Evolutionary conservation across 306 rosid genomes (phyloP).

Genomic region (Vigna trinervia): DNA sequence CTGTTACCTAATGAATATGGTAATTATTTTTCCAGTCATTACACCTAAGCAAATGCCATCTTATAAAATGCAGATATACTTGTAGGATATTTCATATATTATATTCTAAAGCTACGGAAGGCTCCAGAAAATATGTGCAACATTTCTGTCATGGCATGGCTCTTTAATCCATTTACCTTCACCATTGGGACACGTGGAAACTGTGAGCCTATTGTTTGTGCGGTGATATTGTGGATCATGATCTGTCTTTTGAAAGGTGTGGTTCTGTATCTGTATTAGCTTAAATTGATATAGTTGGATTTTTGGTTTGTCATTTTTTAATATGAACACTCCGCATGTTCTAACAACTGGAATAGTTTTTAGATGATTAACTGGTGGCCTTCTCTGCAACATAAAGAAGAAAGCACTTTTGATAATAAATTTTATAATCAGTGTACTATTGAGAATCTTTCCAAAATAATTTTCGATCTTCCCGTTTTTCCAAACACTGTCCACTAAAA

Average conservation of each 20-base stretch:
- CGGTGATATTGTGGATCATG: constrained; percentile 78
- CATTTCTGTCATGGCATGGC: constrained; percentile 75
- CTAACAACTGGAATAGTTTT: not conserved
- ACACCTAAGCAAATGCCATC: constrained; percentile 27
- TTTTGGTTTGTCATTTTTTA: constrained; percentile 15
- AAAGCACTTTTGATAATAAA: not conserved
- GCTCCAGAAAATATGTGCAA: constrained; percentile 73
- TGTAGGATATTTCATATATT: constrained; percentile 77
- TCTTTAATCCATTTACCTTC: constrained; percentile 91
- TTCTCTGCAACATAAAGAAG: constrained; percentile 3
- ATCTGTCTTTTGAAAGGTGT: constrained; percentile 93
- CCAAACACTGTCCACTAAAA: not conserved
- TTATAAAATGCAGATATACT: constrained; percentile 72
- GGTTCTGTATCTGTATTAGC: constrained; percentile 43
- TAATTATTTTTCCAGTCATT: constrained; percentile 13
- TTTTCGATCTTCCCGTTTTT: not conserved
- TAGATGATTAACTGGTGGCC: not conserved
- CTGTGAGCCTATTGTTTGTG: constrained; percentile 96
- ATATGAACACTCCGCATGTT: constrained; percentile 11
- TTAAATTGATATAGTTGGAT: not conserved
- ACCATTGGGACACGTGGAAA: constrained; percentile 94
- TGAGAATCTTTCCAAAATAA: constrained; percentile 7
- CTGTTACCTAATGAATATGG: not conserved
- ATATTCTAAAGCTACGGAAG: constrained; percentile 76
- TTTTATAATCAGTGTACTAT: constrained; percentile 5